phyloP scores from a whole-genome alignment of 2,329 filamentous ascomycete genomes.

The Dothistroma septosporum region DNA sequence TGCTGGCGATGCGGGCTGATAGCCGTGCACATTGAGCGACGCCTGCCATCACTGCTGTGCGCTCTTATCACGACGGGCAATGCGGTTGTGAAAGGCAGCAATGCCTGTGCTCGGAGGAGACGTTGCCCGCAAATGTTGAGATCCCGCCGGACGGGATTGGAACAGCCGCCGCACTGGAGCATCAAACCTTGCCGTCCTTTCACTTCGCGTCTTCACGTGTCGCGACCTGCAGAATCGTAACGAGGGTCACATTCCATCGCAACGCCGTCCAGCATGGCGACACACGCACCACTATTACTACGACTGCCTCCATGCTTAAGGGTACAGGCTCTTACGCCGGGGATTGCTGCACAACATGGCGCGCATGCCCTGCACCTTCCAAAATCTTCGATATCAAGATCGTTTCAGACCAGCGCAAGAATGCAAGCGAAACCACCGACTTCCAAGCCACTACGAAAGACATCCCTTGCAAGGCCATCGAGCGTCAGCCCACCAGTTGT shows the following conservation, averaged over 20 bases:
- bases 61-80: neutral
- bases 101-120: slow-evolving; percentile 7
- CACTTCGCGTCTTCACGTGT: slow-evolving; percentile 13
- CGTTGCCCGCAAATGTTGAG: slow-evolving; percentile 7
- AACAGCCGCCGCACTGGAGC: neutral
- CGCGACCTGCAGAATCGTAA: neutral
- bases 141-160: slow-evolving; percentile 2
- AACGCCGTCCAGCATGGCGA: slow-evolving; percentile 14
- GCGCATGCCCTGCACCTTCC: neutral
- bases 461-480: neutral
- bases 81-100: slow-evolving; percentile 10
- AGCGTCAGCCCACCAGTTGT: no score
- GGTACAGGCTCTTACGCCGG: slow-evolving; percentile 16
- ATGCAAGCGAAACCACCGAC: neutral
- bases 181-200: neutral
- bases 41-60: slow-evolving; percentile 27
- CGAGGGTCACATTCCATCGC: neutral
- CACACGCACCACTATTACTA: slow-evolving; percentile 14
- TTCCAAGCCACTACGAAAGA: neutral
- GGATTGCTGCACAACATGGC: neutral
- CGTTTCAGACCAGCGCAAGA: neutral
- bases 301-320: slow-evolving; percentile 22
- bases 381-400: neutral
- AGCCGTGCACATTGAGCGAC: slow-evolving; percentile 28
- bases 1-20: slow-evolving; percentile 28